Conservation (phyloP, 129 eudicot genomes). For the Artemisia tridentata region DNA sequence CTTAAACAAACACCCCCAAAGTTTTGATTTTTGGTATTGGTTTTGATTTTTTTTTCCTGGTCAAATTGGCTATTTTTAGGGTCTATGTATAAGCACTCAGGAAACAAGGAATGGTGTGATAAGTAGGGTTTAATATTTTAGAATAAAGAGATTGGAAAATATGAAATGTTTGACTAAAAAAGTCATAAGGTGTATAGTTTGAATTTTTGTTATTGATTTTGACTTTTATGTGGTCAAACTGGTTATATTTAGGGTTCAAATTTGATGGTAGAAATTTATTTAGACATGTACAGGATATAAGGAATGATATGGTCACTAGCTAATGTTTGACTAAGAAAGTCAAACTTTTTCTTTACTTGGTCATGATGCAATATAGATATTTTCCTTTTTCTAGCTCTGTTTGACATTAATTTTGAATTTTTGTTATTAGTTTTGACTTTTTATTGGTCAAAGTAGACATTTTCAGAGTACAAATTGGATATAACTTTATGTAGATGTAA, state of each 20-base stretch:
- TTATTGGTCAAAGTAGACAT: constrained; percentile 4
- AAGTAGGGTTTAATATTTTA: no score
- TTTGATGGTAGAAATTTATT: no score
- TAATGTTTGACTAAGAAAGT: constrained; percentile 10
- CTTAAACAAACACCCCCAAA: no score
- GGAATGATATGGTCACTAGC: no score
- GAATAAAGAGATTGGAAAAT: background rate
- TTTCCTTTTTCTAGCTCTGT: no score
- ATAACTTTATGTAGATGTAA: no score
- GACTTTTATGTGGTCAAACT: no score
- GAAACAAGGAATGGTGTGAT: background rate
- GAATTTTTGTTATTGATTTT: no score
- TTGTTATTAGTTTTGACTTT: constrained; percentile 18
- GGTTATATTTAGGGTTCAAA: no score
- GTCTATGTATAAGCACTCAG: background rate
- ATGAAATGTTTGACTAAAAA: constrained; percentile 7
- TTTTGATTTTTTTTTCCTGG: constrained; percentile 16
- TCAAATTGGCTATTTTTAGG: constrained; percentile 12
- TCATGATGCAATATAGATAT: constrained; percentile 28
- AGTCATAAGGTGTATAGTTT: constrained; percentile 17
- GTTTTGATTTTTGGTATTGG: constrained; percentile 6
- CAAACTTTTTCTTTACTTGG: constrained; percentile 26
- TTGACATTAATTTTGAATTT: background rate
- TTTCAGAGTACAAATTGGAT: no score
- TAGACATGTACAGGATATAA: no score